phyloP scores from a whole-genome alignment of 345 rosid genomes.

The Bruguiera parviflora region DNA sequence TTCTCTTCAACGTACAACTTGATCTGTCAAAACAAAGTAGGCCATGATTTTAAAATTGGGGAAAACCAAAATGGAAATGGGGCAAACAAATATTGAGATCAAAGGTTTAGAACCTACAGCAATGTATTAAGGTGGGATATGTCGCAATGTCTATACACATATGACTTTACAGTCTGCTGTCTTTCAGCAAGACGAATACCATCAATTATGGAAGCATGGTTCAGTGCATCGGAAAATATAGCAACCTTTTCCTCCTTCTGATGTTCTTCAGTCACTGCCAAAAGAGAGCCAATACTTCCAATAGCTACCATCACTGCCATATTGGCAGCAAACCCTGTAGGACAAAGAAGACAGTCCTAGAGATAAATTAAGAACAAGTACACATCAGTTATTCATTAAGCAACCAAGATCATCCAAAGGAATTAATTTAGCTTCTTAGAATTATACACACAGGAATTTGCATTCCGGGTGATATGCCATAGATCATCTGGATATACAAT shows the following conservation, averaged over 20 bases:
- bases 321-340: conserved; percentile 94
- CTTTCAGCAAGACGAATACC: conserved; percentile 89
- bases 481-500: conserved; percentile 1
- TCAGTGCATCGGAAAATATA: conserved; percentile 85
- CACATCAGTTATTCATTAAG: conserved; percentile 26
- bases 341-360: conserved; percentile 97
- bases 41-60: conserved; percentile 19
- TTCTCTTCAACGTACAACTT: conserved; percentile 66
- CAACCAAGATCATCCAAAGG: neutral
- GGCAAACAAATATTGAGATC: conserved; percentile 3
- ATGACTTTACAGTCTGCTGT: conserved; percentile 52
- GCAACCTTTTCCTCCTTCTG: conserved; percentile 58
- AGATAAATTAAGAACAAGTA: conserved; percentile 29
- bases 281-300: conserved; percentile 73
- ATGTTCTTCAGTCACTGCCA: conserved; percentile 45
- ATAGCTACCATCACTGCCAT: conserved; percentile 92
- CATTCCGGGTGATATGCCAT: neutral
- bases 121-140: conserved; percentile 67
- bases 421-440: neutral
- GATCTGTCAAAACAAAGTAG: conserved; percentile 45
- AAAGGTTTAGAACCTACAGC: conserved; percentile 52
- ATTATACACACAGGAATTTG: neutral
- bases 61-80: neutral
- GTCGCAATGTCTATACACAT: conserved; percentile 77
- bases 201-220: conserved; percentile 96